Percentiles rank a stretch among this genome's conserved stretches.
These are phyloP conservation scores for Malus sylvestris DNA, from an alignment of 306 rosid genomes.

Conservation along the genomic window DNA sequence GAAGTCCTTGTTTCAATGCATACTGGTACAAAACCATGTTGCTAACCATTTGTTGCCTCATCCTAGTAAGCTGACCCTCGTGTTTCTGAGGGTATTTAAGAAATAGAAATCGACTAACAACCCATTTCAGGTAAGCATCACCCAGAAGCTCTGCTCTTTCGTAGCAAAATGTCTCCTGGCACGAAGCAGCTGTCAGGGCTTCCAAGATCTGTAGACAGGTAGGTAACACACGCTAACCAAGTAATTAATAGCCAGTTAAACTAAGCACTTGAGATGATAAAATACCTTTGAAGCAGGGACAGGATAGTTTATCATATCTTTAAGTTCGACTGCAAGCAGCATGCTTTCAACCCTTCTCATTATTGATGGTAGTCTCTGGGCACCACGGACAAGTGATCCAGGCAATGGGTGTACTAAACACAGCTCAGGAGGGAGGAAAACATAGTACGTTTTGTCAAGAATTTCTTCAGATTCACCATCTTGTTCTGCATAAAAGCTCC, in stretches of 20 bases:
- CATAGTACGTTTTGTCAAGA: conserved; percentile 90
- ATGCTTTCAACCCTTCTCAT: conserved; percentile 99
- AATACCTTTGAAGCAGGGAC: conserved; percentile 73
- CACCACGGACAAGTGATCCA: conserved; percentile 95
- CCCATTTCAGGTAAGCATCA: conserved; percentile 97
- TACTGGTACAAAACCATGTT: conserved; percentile 86
- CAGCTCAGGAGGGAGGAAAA: conserved; percentile 91
- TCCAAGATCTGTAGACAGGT: conserved; percentile 72
- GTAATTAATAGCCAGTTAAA: conserved; percentile 15
- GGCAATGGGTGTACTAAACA: conserved; percentile 89
- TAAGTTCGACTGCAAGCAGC: conserved; percentile 89
- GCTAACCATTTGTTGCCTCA: conserved; percentile 99
- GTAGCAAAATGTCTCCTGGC: conserved; percentile 99
- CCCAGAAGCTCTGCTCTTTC: conserved; percentile 99
- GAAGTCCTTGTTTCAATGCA: conserved; percentile 81
- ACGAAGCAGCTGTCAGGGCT: conserved; percentile 98
- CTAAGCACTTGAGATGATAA: conserved; percentile 17
- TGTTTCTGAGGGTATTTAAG: conserved; percentile 96
- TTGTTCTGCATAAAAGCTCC: conserved; percentile 34
- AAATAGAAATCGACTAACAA: conserved; percentile 90
- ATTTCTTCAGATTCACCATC: conserved; percentile 76
- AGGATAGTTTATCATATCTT: conserved; percentile 55
- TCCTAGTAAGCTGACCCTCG: conserved; percentile 98
- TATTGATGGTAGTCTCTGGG: conserved; percentile 94
- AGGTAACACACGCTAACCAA: conserved; percentile 9